Evolutionary conservation across 106 monocot genomes (phyloP), one percentile per base, ranked within the genome.

Genomic region (Apostasia shenzhenica): DNA sequence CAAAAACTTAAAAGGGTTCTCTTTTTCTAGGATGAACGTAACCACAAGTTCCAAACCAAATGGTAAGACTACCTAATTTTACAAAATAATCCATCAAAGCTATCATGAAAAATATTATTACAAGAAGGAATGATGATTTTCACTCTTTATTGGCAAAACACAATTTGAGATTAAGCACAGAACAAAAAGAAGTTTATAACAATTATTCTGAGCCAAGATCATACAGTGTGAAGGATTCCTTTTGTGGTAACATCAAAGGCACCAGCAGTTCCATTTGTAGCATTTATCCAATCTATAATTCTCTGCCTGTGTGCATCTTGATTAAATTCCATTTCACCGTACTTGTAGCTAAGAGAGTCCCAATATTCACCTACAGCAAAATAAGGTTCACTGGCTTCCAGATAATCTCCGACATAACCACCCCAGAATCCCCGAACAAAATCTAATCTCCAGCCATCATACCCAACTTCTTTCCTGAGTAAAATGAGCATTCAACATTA

Each of bases 211-310:
- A 50, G 45, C 3, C 57, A 11, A 63, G 40, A 67, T 72, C 84
- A 84, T 84, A 95, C 95, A 54, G 86, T 41, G 65, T 95, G 95
- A 74, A 95, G 88, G 52, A 95, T 88, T 67, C 95, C 95, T 79
- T 95, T 92, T 4, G 95, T 92, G 41, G 95, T 95, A 52, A 92
- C 95, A 78, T 95, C 95, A 81, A 95, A 95, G 39, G 95, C 95
- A 66, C 95, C 92, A 72, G 92, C 77, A 57, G 74, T 82, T 55
- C 95, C 95, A 79, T 78, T 86, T 61, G 92, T 89, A 65, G 86
- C 92, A 86, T 95, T 95, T 72, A 95, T 87, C 95, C 95, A 95
- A 75, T 95, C 92, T 46, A 95, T 73, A 40, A 95, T 95, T 77
- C 91, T 85, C 73, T 95, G 95, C 67, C 95, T 91, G 72, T 95